These are phyloP conservation scores for Clathrus columnatus DNA, from an alignment of 768 basidiomycete genomes.

Conservation along the genomic window DNA sequence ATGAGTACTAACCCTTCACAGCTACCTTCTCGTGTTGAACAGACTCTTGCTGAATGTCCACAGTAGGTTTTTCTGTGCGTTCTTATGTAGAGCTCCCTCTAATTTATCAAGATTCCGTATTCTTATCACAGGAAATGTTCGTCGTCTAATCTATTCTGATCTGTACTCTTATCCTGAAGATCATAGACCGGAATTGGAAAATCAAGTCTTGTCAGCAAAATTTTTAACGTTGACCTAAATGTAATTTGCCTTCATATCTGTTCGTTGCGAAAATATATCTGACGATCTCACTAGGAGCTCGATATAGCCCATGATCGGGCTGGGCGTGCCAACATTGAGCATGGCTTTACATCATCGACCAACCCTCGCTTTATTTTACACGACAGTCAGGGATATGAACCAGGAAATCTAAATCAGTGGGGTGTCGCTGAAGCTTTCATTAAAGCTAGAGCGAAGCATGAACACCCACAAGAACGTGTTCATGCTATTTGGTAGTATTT, in stretches of 20 bases:
- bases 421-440: constrained; percentile 20
- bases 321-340: constrained; percentile 20
- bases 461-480: constrained; percentile 14
- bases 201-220: constrained; percentile 22
- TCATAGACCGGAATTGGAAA: constrained; percentile 24
- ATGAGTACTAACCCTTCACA: neutral
- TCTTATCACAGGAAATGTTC: neutral
- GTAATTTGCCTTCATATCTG: neutral
- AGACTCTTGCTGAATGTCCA: neutral
- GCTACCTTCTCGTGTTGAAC: neutral
- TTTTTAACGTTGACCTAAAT: constrained; percentile 21
- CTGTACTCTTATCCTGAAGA: neutral
- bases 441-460: constrained; percentile 7
- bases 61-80: neutral
- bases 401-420: constrained; percentile 20
- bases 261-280: constrained; percentile 7
- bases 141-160: neutral
- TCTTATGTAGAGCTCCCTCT: neutral
- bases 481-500: constrained; percentile 23
- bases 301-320: constrained; percentile 13
- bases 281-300: neutral
- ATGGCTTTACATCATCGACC: constrained; percentile 15
- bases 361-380: constrained; percentile 24
- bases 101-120: neutral
- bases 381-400: constrained; percentile 25